Conservation (phyloP, 306 rosid species). For the Malus asiatica region DNA sequence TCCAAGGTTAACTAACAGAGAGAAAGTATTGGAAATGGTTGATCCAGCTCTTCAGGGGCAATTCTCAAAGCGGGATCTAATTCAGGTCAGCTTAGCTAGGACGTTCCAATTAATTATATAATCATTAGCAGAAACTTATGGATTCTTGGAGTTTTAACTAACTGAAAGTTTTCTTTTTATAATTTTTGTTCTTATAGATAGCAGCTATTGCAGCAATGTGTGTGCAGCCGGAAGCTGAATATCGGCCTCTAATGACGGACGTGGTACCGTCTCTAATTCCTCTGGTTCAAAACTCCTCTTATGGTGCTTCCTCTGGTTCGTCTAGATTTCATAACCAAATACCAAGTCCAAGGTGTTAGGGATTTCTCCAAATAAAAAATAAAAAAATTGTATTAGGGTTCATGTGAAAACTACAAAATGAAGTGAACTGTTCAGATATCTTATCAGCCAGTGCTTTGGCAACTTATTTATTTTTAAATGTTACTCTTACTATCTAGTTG, state of each 20-base stretch:
- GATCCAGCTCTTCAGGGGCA: slow-evolving; percentile 74
- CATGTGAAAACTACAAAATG: slow-evolving; percentile 1
- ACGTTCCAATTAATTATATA: not conserved
- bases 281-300: slow-evolving; percentile 47
- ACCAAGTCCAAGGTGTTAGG: slow-evolving; percentile 25
- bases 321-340: slow-evolving; percentile 53
- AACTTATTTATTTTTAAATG: too few relatives aligned
- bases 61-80: slow-evolving; percentile 79
- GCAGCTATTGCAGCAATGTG: slow-evolving; percentile 99
- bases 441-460: not conserved
- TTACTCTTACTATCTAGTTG: too few relatives aligned
- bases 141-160: not conserved
- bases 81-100: slow-evolving; percentile 51
- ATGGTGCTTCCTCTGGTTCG: slow-evolving; percentile 25
- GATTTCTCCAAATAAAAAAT: not conserved
- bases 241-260: slow-evolving; percentile 89
- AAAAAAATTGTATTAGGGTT: not conserved
- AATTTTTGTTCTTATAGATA: slow-evolving; percentile 28
- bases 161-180: slow-evolving; percentile 4
- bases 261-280: slow-evolving; percentile 88
- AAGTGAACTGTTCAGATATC: not conserved
- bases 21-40: slow-evolving; percentile 74
- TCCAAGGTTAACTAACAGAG: slow-evolving; percentile 84
- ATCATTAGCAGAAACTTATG: not conserved
- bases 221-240: slow-evolving; percentile 94